Percentiles rank a stretch among this genome's conserved stretches.
Evolutionary conservation across 805 yeast genomes (phyloP).

Genomic region (Monosporozyma solicola): DNA sequence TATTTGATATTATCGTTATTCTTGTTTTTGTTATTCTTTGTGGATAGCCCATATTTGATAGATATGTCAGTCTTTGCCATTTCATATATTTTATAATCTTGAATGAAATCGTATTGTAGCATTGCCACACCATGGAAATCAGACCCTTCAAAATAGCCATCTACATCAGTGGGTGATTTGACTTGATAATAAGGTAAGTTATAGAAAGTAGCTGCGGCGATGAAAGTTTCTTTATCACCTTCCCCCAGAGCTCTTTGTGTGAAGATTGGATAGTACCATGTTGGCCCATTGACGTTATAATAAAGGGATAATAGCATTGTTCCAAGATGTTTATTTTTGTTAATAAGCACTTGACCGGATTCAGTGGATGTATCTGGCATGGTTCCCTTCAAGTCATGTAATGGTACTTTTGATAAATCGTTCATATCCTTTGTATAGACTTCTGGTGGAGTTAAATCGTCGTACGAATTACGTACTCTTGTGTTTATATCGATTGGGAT

Average conservation of each 20-base stretch:
- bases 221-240: constrained; percentile 72
- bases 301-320: constrained; percentile 54
- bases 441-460: constrained; percentile 29
- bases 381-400: constrained; percentile 54
- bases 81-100: constrained; percentile 37
- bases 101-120: constrained; percentile 65
- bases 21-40: background rate
- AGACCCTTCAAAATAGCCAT: constrained; percentile 30
- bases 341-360: constrained; percentile 63
- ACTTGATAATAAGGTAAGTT: constrained; percentile 45
- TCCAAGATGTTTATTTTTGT: constrained; percentile 50
- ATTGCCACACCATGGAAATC: constrained; percentile 61
- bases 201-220: constrained; percentile 45
- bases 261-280: constrained; percentile 57
- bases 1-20: constrained; percentile 1
- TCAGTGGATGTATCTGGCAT: constrained; percentile 66
- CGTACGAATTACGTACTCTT: constrained; percentile 33
- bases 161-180: constrained; percentile 30
- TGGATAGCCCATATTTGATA: constrained; percentile 4
- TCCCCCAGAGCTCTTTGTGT: constrained; percentile 77
- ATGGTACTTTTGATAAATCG: constrained; percentile 33
- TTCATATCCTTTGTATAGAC: constrained; percentile 17
- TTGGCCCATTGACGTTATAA: constrained; percentile 61
- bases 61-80: constrained; percentile 15
- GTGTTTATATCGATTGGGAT: constrained; percentile 37